phyloP scores from a whole-genome alignment of 192 early-diverging fungal genomes.

The Entomortierella lignicola region DNA sequence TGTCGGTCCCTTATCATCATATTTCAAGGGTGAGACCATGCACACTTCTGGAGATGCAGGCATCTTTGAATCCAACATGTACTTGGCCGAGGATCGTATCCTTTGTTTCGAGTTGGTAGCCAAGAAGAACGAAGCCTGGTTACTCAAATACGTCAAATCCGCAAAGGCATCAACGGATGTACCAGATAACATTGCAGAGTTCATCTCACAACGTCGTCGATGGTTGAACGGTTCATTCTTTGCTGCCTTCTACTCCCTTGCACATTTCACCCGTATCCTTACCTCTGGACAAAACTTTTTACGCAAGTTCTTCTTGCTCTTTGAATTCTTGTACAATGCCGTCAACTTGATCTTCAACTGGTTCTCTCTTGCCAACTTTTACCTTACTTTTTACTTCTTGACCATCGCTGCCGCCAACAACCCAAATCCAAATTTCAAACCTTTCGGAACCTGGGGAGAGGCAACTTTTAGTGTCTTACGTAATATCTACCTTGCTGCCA shows the following conservation, averaged over 20 bases:
- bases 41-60: slow-evolving; percentile 75
- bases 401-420: slow-evolving; percentile 58
- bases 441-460: slow-evolving; percentile 70
- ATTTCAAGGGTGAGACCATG: slow-evolving; percentile 92
- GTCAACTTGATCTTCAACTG: slow-evolving; percentile 88
- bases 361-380: slow-evolving; percentile 90
- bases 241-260: slow-evolving; percentile 84
- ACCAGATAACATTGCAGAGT: slow-evolving; percentile 84
- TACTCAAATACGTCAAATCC: slow-evolving; percentile 87
- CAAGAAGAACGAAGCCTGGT: slow-evolving; percentile 79
- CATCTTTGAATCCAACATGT: slow-evolving; percentile 92
- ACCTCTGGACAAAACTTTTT: slow-evolving; percentile 75
- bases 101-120: slow-evolving; percentile 93
- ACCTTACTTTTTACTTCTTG: slow-evolving; percentile 85
- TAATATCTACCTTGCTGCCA: slow-evolving; percentile 78
- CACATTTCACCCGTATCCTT: slow-evolving; percentile 80
- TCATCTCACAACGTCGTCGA: slow-evolving; percentile 91
- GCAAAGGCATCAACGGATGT: slow-evolving; percentile 95
- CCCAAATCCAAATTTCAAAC: slow-evolving; percentile 20
- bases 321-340: slow-evolving; percentile 86
- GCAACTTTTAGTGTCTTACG: slow-evolving; percentile 75
- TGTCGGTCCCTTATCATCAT: slow-evolving; percentile 76
- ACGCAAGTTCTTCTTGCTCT: slow-evolving; percentile 75
- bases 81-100: slow-evolving; percentile 90
- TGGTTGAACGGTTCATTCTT: slow-evolving; percentile 98